These are phyloP conservation scores for Aschersonia sp. DNA, from an alignment of 2,329 filamentous ascomycete genomes.

Conservation along the genomic window DNA sequence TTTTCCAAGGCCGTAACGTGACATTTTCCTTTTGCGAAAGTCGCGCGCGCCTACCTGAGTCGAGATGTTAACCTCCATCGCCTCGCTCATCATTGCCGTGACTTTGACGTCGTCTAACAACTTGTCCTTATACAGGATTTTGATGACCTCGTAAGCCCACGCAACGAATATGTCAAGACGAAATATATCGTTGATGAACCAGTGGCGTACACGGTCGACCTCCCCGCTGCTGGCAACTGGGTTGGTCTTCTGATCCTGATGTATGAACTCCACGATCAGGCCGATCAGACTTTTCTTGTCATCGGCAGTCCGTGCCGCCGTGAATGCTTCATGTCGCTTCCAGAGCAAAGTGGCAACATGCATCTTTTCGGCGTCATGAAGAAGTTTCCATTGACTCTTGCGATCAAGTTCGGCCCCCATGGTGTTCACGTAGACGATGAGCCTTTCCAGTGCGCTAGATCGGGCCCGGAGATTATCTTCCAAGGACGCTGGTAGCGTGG, in stretches of 20 bases:
- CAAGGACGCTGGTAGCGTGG: constrained; percentile 58
- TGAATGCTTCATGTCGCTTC: constrained; percentile 61
- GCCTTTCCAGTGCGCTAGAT: constrained; percentile 56
- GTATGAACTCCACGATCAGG: constrained; percentile 62
- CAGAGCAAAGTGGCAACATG: constrained; percentile 67
- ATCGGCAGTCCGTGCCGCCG: constrained; percentile 41
- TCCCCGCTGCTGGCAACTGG: constrained; percentile 52
- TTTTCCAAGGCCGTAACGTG: constrained; percentile 56
- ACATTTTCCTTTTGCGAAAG: constrained; percentile 58
- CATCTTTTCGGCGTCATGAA: constrained; percentile 88
- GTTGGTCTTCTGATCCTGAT: constrained; percentile 60
- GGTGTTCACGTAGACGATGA: constrained; percentile 57
- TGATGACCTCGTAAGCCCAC: constrained; percentile 66
- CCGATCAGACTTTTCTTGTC: constrained; percentile 57
- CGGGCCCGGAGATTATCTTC: constrained; percentile 69
- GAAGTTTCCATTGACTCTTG: constrained; percentile 59
- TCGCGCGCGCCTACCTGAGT: constrained; percentile 39
- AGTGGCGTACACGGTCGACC: constrained; percentile 68
- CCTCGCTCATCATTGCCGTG: constrained; percentile 51
- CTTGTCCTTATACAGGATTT: constrained; percentile 52
- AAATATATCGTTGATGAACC: constrained; percentile 67
- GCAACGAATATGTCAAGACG: constrained; percentile 62
- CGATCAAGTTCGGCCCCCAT: constrained; percentile 53
- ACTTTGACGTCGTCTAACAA: constrained; percentile 38
- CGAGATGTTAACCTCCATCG: constrained; percentile 49